Evolutionary conservation across 805 yeast genomes (phyloP), one percentile per base, ranked within the genome.

Genomic region (Groenewaldozyma salmanticensis): DNA sequence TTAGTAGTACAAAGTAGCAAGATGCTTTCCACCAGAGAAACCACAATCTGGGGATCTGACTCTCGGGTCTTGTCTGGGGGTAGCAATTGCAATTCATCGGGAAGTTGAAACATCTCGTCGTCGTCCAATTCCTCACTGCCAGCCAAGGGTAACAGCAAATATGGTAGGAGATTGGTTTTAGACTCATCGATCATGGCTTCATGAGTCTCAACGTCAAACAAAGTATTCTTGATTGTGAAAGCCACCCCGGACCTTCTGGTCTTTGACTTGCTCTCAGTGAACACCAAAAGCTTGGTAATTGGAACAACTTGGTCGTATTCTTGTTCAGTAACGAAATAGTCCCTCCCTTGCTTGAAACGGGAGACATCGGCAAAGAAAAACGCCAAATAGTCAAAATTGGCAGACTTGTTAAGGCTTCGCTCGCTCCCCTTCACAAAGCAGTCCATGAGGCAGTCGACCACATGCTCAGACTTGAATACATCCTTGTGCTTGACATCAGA

Each of bases 211-310:
- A 83, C 67, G 55, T 88, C 95, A 54, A 90, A 90, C 38, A 90
- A 65, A 0, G 90, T 74, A 61, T 90, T 90, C 59, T 92, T 90
- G 51, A 92, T 83, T 1, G 96, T 82, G 4, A 94, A 81, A 1
- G 94, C 94, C 31, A 85, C 88, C 55, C 95, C 96, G 57, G 82
- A 88, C 62, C 97, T 74, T 64, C 97, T 77, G 20, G 76, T 75
- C 52, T 75, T 76, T 11, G 84, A 70, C 50, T 78, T 81, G 53
- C 78, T 75, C 55, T 84, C 88, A 3, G 96, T 81, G 62, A 86
- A 87, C 0, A 78, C 92, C 45, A 84, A 66, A 21, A 87, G 61
- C 57, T 85, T 85, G n/a, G 87, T 76, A 18, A 86, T 61, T 27
- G 95, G 95, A 15, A 82, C 78, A 16, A 83, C 80, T 16, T 62